These are phyloP conservation scores for Erysiphe pulchra DNA, from an alignment of 2,329 filamentous ascomycete species.

Conservation along the genomic window DNA sequence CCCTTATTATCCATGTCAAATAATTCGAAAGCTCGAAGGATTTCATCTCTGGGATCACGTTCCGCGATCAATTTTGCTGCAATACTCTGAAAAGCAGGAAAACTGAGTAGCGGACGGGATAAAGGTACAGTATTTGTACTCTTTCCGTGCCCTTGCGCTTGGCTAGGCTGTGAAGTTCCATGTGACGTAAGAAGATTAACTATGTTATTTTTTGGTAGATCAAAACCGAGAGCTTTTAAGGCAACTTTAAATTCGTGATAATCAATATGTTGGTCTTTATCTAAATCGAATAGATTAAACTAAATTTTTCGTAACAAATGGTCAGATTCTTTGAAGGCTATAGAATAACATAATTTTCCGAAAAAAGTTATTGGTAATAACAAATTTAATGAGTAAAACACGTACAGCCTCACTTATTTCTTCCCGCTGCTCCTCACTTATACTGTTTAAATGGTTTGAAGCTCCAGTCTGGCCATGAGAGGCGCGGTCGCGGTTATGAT, in stretches of 20 bases:
- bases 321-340: too few species aligned
- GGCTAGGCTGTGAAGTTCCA: constrained; percentile 35
- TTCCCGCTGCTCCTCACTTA: constrained; percentile 74
- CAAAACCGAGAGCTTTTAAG: constrained; percentile 84
- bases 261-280: constrained; percentile 82
- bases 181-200: constrained; percentile 58
- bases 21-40: constrained; percentile 68
- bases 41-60: constrained; percentile 75
- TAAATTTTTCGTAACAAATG: constrained; percentile 14
- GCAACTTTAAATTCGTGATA: constrained; percentile 97
- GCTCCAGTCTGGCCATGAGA: constrained; percentile 11
- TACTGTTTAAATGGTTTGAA: constrained; percentile 13
- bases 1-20: constrained; percentile 90
- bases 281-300: constrained; percentile 91
- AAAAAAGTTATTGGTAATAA: neutral
- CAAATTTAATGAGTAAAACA: constrained; percentile 5
- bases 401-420: constrained; percentile 84
- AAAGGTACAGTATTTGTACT: constrained; percentile 21
- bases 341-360: neutral
- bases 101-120: constrained; percentile 35
- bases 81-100: constrained; percentile 46
- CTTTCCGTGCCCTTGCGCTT: constrained; percentile 19
- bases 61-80: constrained; percentile 58
- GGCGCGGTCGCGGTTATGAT: constrained; percentile 15
- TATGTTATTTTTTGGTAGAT: constrained; percentile 66